phyloP scores from a whole-genome alignment of 2,329 filamentous ascomycete genomes.

The Fusarium pseudocircinatum region DNA sequence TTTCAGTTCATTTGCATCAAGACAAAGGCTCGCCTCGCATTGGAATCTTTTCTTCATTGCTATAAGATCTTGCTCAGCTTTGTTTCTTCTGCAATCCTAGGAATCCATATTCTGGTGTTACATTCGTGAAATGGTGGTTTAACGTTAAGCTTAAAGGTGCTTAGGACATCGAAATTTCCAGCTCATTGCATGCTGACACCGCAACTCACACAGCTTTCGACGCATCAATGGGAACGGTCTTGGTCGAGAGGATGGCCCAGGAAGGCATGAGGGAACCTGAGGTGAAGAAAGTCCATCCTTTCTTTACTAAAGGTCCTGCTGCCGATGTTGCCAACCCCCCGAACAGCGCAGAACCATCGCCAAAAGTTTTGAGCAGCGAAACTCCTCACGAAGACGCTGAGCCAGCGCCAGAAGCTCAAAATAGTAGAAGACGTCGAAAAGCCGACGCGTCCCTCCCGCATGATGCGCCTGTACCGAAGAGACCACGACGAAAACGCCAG shows the following conservation, averaged over 20 bases:
- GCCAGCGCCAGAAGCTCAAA: conserved; percentile 40
- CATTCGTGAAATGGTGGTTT: conserved; percentile 31
- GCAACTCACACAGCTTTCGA: conserved; percentile 5
- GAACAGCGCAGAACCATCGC: background rate
- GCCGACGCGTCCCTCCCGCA: conserved; percentile 44
- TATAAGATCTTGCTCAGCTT: background rate
- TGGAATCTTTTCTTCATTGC: background rate
- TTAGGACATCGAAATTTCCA: background rate
- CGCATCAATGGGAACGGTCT: conserved; percentile 54
- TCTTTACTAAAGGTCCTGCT: conserved; percentile 54
- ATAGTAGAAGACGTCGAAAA: conserved; percentile 55
- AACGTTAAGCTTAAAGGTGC: conserved; percentile 21
- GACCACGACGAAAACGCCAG: conserved; percentile 40
- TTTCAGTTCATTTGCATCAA: conserved; percentile 20
- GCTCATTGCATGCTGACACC: background rate
- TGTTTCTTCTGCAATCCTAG: background rate
- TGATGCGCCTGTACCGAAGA: conserved; percentile 41
- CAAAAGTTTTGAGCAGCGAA: background rate
- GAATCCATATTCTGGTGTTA: background rate
- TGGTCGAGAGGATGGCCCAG: conserved; percentile 57
- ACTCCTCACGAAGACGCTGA: background rate
- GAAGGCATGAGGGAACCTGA: conserved; percentile 48
- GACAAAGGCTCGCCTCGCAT: conserved; percentile 1
- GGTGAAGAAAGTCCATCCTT: conserved; percentile 63
- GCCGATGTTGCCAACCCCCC: conserved; percentile 11